Evolutionary conservation across 352 stramenopile genomes (phyloP), one percentile per base, ranked within the genome.

Genomic region (Aphanomyces stellatus): DNA sequence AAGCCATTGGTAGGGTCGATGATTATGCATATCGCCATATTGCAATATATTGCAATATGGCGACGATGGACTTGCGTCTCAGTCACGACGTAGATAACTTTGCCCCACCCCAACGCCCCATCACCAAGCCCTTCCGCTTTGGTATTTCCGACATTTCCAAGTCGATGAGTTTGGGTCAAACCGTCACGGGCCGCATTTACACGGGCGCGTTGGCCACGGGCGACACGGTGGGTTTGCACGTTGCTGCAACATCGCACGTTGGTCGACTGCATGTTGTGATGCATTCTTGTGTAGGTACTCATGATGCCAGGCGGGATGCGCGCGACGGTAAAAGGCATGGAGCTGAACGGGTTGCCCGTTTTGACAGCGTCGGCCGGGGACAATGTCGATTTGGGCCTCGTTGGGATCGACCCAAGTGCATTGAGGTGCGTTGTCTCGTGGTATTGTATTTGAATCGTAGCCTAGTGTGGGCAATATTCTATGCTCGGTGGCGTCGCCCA

Each of bases 121-220:
- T 92, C 69, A 68, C 78, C 30, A 94, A 94, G 69, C 79, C 84
- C 0, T 93, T 95, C 74, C 86, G 86, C 31, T 93, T 95, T 84
- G 79, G 77, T 17, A 76, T 95, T 11, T 91, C 86, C 0, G 86
- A 95, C 55, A 83, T 95, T 8, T 91, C 83, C 59, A 93, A 89
- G 72, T 92, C 85, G 0, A 90, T 92, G 78, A 88, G 81, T 49
- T 59, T 94, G 0, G 86, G 86, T 0, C 80, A 87, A 53, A 91
- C 81, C 2, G 79, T 94, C 53, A 90, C 83, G n/a, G 86, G 86
- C 35, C 83, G 86, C n/a, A 77, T 94, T n/a, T 92, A 94, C 33
- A 77, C 86, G 27, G 86, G 86, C 27, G 86, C 86, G 10, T 81
- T 79, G 6, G 72, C 78, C 0, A 74, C 82, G 8, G 82, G 83